Base-by-base conservation (phyloP, 1,284 basidiomycete genomes). In the Macrocystidia cucumis region DNA sequence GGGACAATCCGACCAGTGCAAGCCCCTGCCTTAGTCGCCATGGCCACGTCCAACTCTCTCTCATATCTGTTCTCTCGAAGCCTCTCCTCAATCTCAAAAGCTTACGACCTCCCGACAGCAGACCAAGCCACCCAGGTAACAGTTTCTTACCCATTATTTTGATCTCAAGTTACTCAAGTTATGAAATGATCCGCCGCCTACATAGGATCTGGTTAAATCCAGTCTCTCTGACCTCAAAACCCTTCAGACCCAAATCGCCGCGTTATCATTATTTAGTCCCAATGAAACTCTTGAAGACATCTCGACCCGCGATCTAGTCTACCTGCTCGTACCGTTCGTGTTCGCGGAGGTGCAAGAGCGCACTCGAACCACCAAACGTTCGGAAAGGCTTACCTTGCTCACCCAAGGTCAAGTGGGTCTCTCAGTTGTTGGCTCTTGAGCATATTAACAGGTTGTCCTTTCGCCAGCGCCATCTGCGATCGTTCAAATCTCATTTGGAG, bases 271-370 rank as follows among this genome's bases (percentile, higher is more conserved):
- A 13, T 92, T 95, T 59, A 91, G 88, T 37, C 66, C 81, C 5
- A 96, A 96, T 52, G 92, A 97, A 54, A 66, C 65, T 1, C 59
- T 90, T 14, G 85, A 91, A 31, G 92, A 97, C 56, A 74, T 97
- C 27, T 72, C 84, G 1, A 91, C 91, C 7, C 63, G 68, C 20
- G 78, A 92, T 57, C 60, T 96, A 32, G 65, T 83, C 6, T 96
- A 91, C 59, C 72, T 96, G 35, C 68, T 79, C 29, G 75, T 90
- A 0, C 79, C 84, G 0, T 92, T 76, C 56, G 71, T 81, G 14
- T 55, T 71, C 20, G 80, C 80, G 5, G 82, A 92, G 48, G 69
- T 87, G n/a, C 73, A 82, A 48, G 70, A 75, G 29, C 72, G 80
- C 32, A 59, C 77, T n/a, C 71, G 69, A 41, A 69, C 79, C 0